These are phyloP conservation scores for Trypanosoma caninum DNA, from an alignment of 208 protist genomes.

Conservation along the genomic window DNA sequence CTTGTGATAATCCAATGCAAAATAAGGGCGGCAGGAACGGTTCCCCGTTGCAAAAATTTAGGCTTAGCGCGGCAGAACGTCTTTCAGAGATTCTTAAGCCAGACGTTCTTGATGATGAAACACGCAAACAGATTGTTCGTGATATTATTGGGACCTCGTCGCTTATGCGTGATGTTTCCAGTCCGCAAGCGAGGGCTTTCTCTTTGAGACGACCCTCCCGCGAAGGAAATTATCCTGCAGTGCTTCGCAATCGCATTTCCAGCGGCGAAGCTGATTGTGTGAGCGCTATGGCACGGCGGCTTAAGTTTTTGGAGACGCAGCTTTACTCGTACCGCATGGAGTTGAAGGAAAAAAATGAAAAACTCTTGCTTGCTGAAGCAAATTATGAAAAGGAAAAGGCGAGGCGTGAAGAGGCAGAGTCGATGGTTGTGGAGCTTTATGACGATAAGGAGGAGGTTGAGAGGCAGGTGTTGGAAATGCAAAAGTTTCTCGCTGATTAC, in stretches of 20 bases:
- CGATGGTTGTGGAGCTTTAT: conserved; percentile 59
- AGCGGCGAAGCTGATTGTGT: conserved; percentile 54
- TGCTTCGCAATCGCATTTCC: conserved; percentile 44
- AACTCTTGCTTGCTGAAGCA: conserved; percentile 47
- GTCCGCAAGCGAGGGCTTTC: not conserved
- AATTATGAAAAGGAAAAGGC: conserved; percentile 47
- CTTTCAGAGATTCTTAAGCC: conserved; percentile 56
- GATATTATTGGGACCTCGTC: conserved; percentile 33
- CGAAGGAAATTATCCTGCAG: conserved; percentile 37
- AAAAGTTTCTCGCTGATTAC: conserved; percentile 42
- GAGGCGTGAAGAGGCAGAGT: conserved; percentile 64
- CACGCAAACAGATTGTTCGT: conserved; percentile 58
- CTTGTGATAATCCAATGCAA: no score
- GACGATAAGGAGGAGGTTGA: conserved; percentile 71
- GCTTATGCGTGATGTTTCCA: not conserved
- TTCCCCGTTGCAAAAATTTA: conserved; percentile 43
- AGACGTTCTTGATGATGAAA: conserved; percentile 82
- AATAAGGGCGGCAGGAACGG: conserved; percentile 3
- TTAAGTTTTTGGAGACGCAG: conserved; percentile 63
- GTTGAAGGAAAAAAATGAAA: conserved; percentile 67
- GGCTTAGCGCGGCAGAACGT: conserved; percentile 18
- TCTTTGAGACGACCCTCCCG: not conserved
- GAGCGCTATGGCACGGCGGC: conserved; percentile 60
- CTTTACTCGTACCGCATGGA: conserved; percentile 70
- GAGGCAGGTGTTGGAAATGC: conserved; percentile 41